Evolutionary conservation across 2,329 filamentous ascomycete genomes (phyloP).

Genomic region (Arthroderma sp.): DNA sequence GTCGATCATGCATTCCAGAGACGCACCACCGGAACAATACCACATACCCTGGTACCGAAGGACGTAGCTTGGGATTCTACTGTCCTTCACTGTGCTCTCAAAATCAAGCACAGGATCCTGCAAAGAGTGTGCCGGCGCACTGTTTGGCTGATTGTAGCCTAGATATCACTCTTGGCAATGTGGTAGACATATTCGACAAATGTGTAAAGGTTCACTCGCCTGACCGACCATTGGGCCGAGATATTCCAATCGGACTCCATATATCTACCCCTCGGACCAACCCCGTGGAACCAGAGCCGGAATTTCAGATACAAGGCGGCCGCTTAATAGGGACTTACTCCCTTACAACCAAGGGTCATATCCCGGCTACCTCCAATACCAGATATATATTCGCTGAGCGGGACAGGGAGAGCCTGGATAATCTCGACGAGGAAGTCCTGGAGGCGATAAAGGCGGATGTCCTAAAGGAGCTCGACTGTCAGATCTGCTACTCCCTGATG

Average conservation of each 20-base stretch:
- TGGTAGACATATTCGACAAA: constrained; percentile 48
- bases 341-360: constrained; percentile 50
- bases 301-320: not conserved
- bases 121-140: constrained; percentile 47
- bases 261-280: not conserved
- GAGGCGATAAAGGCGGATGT: constrained; percentile 49
- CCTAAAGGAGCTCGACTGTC: constrained; percentile 68
- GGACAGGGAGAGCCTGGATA: constrained; percentile 16
- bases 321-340: constrained; percentile 16
- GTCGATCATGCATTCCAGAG: constrained; percentile 60
- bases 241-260: not conserved
- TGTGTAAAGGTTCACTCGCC: constrained; percentile 14
- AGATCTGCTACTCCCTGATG: constrained; percentile 73
- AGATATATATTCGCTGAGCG: constrained; percentile 18
- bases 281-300: not conserved
- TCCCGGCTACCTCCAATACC: constrained; percentile 41
- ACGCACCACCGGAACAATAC: constrained; percentile 55
- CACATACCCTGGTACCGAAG: constrained; percentile 60
- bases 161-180: constrained; percentile 64
- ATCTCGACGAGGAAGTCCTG: constrained; percentile 41
- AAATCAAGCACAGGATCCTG: too few relatives aligned
- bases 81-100: constrained; percentile 49
- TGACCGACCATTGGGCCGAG: not conserved
- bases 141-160: constrained; percentile 62
- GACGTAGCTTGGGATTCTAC: constrained; percentile 56